A percentile compares a stretch with the other conserved stretches of the same genome.
phyloP scores from a whole-genome alignment of 1,284 basidiomycete species.

The Ustilago loliicola region DNA sequence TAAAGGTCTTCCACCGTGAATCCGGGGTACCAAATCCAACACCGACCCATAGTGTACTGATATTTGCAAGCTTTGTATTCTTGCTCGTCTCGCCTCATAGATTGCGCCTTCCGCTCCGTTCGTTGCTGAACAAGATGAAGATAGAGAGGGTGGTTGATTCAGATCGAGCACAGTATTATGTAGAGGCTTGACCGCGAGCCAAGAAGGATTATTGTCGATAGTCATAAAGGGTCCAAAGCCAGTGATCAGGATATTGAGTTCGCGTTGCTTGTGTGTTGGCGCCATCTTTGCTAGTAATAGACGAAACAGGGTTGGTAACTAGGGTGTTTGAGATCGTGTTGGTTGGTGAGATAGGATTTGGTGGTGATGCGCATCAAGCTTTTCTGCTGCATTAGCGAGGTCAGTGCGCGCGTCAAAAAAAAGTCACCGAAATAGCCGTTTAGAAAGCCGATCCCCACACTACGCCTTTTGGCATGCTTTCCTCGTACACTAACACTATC shows the following conservation, averaged over 20 bases:
- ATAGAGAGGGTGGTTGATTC: not conserved
- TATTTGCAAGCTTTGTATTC: conserved; percentile 48
- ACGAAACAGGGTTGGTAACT: not conserved
- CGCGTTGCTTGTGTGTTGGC: conserved; percentile 4
- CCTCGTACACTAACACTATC: not conserved
- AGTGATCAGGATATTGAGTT: conserved; percentile 48
- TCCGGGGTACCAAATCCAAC: conserved; percentile 38
- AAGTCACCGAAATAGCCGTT: conserved; percentile 1
- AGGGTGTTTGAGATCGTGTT: not conserved
- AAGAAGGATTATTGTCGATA: conserved; percentile 45
- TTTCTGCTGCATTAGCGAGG: not conserved
- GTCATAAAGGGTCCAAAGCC: conserved; percentile 52
- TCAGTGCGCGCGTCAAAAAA: conserved; percentile 4
- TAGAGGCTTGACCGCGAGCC: conserved; percentile 46
- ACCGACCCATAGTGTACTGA: conserved; percentile 47
- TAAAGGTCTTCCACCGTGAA: conserved; percentile 17
- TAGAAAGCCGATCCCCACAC: conserved; percentile 4
- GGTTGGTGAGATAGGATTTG: conserved; percentile 1
- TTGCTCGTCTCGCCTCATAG: not conserved
- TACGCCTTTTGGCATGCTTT: no score
- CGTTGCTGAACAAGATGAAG: not conserved
- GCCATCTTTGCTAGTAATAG: conserved; percentile 10
- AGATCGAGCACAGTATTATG: conserved; percentile 36
- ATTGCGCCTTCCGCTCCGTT: not conserved
- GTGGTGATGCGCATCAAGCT: not conserved